Evolutionary conservation across 805 yeast species (phyloP).

Genomic region (Saccharomyces paradoxus): DNA sequence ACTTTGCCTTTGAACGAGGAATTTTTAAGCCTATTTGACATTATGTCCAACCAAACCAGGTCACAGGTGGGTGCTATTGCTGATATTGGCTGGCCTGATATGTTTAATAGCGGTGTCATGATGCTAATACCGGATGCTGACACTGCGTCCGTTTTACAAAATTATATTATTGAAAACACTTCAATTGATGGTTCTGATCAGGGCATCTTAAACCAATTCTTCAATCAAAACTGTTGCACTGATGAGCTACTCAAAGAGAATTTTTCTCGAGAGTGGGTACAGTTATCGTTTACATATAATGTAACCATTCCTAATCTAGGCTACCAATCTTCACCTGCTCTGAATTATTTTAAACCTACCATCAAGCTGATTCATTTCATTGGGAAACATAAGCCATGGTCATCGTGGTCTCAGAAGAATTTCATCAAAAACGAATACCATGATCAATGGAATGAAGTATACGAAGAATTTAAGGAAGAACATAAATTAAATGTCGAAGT

Average conservation of each 20-base stretch:
- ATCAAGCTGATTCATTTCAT: slow-evolving; percentile 55
- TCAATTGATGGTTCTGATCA: slow-evolving; percentile 90
- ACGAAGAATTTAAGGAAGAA: slow-evolving; percentile 9
- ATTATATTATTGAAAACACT: slow-evolving; percentile 18
- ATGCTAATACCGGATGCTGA: slow-evolving; percentile 44
- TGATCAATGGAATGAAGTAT: slow-evolving; percentile 13
- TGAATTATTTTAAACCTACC: slow-evolving; percentile 39
- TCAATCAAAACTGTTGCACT: slow-evolving; percentile 29
- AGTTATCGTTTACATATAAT: slow-evolving; percentile 73
- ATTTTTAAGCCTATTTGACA: slow-evolving; percentile 18
- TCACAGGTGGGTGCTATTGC: slow-evolving; percentile 47
- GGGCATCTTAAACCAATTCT: slow-evolving; percentile 75
- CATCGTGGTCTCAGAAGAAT: slow-evolving; percentile 6
- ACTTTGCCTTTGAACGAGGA: slow-evolving; percentile 38
- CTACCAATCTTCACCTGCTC: slow-evolving; percentile 71
- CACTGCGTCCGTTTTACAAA: slow-evolving; percentile 36
- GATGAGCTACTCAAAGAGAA: neutral
- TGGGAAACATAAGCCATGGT: slow-evolving; percentile 58
- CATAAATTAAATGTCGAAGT: neutral
- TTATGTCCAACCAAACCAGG: slow-evolving; percentile 17
- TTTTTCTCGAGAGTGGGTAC: slow-evolving; percentile 42
- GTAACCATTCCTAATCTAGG: slow-evolving; percentile 62
- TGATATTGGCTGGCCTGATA: slow-evolving; percentile 89
- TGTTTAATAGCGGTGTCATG: slow-evolving; percentile 76
- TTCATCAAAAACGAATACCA: slow-evolving; percentile 7